Evolutionary conservation across 768 basidiomycete genomes (phyloP).

Genomic region (Trametopsis cervina): DNA sequence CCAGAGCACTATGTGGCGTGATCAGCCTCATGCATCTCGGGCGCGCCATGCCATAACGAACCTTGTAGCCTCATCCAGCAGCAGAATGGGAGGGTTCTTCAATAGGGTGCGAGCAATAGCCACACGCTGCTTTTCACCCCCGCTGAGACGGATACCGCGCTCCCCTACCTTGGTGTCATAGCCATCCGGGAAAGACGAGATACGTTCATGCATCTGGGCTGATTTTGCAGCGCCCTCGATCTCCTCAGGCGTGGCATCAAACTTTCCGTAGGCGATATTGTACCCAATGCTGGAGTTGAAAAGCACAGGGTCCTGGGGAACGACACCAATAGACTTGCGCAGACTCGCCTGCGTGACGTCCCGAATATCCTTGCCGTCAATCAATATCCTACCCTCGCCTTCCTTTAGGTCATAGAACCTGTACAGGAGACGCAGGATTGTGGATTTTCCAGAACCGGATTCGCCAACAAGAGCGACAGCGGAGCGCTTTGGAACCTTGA

Average conservation of each 20-base stretch:
- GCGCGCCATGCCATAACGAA: constrained; percentile 17
- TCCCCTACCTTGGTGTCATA: constrained; percentile 91
- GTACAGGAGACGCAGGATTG: constrained; percentile 81
- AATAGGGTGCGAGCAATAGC: constrained; percentile 83
- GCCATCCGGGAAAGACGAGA: constrained; percentile 77
- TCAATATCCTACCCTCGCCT: constrained; percentile 72
- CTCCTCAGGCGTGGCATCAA: constrained; percentile 62
- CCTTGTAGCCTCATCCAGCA: constrained; percentile 78
- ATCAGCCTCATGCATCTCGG: not conserved
- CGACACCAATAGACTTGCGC: constrained; percentile 78
- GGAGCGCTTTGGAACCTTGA: constrained; percentile 81
- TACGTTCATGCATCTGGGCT: constrained; percentile 84
- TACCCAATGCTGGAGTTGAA: constrained; percentile 68
- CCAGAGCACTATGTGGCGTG: constrained; percentile 58
- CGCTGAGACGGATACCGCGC: constrained; percentile 75
- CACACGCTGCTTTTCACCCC: constrained; percentile 87
- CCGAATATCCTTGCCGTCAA: constrained; percentile 85
- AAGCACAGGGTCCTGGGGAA: constrained; percentile 78
- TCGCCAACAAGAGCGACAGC: constrained; percentile 89
- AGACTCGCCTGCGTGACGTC: constrained; percentile 80
- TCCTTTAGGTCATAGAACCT: constrained; percentile 85
- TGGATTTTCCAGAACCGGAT: constrained; percentile 77
- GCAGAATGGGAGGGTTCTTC: constrained; percentile 76
- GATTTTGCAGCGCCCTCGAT: constrained; percentile 74
- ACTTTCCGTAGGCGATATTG: constrained; percentile 77